Evolutionary conservation across 371 early-diverging fungal genomes (phyloP).

Genomic region (Batrachochytrium dendrobatidis): DNA sequence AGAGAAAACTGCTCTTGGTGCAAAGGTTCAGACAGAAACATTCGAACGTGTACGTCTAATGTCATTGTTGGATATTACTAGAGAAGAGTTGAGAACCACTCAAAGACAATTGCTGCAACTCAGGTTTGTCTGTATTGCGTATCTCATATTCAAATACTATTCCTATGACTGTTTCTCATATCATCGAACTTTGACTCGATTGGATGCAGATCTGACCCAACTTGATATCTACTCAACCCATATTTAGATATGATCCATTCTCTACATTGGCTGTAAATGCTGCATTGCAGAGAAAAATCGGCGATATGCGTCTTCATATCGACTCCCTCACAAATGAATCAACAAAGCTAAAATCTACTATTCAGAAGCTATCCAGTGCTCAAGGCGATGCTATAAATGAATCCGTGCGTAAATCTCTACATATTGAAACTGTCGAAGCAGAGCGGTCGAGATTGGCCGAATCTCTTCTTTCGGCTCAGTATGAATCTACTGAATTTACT

Average conservation of each 20-base stretch:
- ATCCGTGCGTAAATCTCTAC: neutral
- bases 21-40: neutral
- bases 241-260: constrained; percentile 3
- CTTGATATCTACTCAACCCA: too few relatives aligned
- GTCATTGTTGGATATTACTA: neutral
- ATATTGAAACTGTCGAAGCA: neutral
- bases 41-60: neutral
- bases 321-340: neutral
- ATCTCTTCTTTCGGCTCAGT: neutral
- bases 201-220: too few relatives aligned
- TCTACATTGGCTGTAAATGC: neutral
- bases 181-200: too few relatives aligned
- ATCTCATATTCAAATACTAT: neutral
- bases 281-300: neutral
- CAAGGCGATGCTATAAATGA: neutral
- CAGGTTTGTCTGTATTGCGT: neutral
- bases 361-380: neutral
- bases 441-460: neutral
- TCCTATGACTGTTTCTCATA: neutral
- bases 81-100: neutral
- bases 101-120: neutral
- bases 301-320: neutral
- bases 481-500: neutral
- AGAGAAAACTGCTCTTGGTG: neutral
- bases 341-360: neutral